Conservation (phyloP, 2,329 filamentous ascomycete species). For the Aspergillus latus region DNA sequence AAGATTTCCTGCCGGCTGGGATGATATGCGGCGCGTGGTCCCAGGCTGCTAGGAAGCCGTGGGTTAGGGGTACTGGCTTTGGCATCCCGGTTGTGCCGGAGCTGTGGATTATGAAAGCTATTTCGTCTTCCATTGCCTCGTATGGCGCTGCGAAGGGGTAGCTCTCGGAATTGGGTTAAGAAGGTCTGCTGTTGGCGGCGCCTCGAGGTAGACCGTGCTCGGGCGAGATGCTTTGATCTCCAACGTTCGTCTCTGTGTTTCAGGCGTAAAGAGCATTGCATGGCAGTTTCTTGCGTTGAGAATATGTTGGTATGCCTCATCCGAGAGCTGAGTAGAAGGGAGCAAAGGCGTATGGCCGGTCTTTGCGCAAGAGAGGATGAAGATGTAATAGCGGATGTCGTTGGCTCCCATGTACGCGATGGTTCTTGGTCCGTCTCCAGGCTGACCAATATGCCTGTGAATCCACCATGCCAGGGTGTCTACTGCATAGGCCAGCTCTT, state of each 20-base stretch:
- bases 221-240: background rate
- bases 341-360: slow-evolving; percentile 20
- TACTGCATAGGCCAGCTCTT: background rate
- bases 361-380: slow-evolving; percentile 28
- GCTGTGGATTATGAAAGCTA: slow-evolving; percentile 18
- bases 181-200: background rate
- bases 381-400: slow-evolving; percentile 26
- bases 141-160: background rate
- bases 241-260: slow-evolving; percentile 6
- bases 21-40: slow-evolving; percentile 1
- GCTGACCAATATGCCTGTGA: background rate
- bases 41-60: slow-evolving; percentile 1
- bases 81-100: slow-evolving; percentile 12
- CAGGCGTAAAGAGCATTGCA: slow-evolving; percentile 10
- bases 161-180: background rate
- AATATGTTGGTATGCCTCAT: background rate
- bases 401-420: slow-evolving; percentile 28
- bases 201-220: background rate
- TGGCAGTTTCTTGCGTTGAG: background rate
- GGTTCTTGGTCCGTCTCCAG: background rate
- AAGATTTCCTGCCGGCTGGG: background rate
- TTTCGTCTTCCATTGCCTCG: slow-evolving; percentile 10
- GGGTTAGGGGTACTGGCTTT: slow-evolving; percentile 6
- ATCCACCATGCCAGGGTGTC: slow-evolving; percentile 9
- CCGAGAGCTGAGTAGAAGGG: slow-evolving; percentile 5